Conservation (phyloP, 139 green algal species). For the Pleodorina starrii region DNA sequence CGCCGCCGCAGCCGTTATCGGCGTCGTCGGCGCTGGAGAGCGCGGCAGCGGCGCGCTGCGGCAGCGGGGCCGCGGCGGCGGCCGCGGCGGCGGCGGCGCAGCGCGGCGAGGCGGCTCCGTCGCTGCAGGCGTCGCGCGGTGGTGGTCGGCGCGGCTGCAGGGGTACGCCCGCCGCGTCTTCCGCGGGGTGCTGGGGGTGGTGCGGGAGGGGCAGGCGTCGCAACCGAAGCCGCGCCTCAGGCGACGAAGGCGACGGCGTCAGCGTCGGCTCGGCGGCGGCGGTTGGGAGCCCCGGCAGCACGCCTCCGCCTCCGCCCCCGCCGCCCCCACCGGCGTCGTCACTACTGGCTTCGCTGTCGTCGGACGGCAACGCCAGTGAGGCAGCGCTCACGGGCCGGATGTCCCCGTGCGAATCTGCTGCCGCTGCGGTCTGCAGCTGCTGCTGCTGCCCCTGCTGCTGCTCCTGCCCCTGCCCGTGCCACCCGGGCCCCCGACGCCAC, state of each 20-base stretch:
- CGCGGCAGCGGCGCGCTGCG: neutral
- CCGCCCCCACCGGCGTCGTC: too few species aligned
- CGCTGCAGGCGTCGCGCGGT: neutral
- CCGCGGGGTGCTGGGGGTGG: too few species aligned
- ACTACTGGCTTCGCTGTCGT: too few species aligned
- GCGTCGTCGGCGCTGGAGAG: neutral
- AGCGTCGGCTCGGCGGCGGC: neutral
- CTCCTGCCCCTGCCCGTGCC: neutral
- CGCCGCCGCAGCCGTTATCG: neutral
- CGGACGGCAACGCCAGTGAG: too few species aligned
- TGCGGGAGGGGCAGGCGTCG: neutral
- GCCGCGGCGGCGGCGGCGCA: neutral
- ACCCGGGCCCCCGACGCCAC: neutral
- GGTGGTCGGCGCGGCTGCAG: conserved; percentile 35
- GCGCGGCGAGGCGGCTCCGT: neutral
- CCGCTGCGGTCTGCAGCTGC: too few species aligned
- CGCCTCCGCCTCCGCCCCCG: too few species aligned
- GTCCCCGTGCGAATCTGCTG: too few species aligned
- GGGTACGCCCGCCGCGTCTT: neutral
- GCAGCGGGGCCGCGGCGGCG: neutral
- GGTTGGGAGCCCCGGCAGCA: too few species aligned
- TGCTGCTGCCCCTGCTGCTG: conserved; percentile 6
- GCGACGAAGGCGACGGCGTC: neutral
- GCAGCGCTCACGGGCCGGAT: too few species aligned
- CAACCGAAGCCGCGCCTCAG: conserved; percentile 21